Percentiles rank a stretch among this genome's conserved stretches.
Conservation (phyloP, 1,139 yeast genomes). For the Entelexis sorbosivorans region DNA sequence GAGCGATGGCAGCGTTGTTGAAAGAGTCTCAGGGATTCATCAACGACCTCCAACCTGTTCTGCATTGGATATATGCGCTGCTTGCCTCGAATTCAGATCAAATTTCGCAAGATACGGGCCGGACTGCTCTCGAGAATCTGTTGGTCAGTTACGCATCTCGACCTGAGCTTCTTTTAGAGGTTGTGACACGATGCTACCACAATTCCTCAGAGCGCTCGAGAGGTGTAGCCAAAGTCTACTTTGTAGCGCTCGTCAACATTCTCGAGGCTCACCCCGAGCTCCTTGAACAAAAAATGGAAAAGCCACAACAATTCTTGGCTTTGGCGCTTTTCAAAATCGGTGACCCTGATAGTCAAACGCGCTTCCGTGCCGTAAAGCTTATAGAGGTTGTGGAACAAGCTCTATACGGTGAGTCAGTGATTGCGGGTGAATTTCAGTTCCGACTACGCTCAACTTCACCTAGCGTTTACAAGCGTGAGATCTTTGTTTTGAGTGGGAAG, state of each 20-base stretch:
- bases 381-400: conserved; percentile 46
- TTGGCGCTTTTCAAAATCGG: conserved; percentile 62
- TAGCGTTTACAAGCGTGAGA: conserved; percentile 66
- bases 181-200: conserved; percentile 57
- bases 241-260: conserved; percentile 57
- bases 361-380: conserved; percentile 52
- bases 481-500: conserved; percentile 55
- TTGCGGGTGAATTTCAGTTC: conserved; percentile 42
- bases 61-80: conserved; percentile 70
- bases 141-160: conserved; percentile 50
- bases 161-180: conserved; percentile 48
- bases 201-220: conserved; percentile 35
- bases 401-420: conserved; percentile 39
- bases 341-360: conserved; percentile 46
- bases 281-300: conserved; percentile 14
- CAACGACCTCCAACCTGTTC: conserved; percentile 10
- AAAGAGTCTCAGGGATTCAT: conserved; percentile 23
- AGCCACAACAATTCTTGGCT: conserved; percentile 50
- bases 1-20: conserved; percentile 76
- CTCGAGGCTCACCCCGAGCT: conserved; percentile 36
- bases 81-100: conserved; percentile 50
- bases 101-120: conserved; percentile 49
- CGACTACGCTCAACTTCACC: conserved; percentile 55
- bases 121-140: conserved; percentile 59
- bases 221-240: conserved; percentile 53